A percentile compares a stretch with the other conserved stretches of the same genome.
These are phyloP conservation scores for Byssoonygena ceratinophila DNA, from an alignment of 2,329 filamentous ascomycete genomes.

Conservation along the genomic window DNA sequence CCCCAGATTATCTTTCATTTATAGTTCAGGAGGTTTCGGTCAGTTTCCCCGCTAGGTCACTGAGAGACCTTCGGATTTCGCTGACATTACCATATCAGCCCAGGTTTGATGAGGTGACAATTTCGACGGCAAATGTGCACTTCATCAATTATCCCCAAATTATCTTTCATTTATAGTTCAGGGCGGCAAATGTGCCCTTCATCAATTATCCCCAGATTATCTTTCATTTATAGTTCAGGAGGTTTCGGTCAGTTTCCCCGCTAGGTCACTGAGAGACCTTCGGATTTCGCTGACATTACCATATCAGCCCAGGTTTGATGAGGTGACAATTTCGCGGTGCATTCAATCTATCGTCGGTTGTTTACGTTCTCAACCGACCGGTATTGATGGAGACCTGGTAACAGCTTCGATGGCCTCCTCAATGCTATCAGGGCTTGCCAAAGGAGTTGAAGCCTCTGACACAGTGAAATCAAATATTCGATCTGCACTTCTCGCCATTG, in stretches of 20 bases:
- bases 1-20: slow-evolving; percentile 17
- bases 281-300: too few relatives aligned
- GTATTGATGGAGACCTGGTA: background rate
- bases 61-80: too few relatives aligned
- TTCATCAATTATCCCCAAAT: slow-evolving; percentile 21
- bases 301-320: slow-evolving; percentile 6
- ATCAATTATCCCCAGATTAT: slow-evolving; percentile 20
- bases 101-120: slow-evolving; percentile 3
- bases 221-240: background rate
- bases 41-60: too few relatives aligned
- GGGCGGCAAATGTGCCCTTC: slow-evolving; percentile 18
- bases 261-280: too few relatives aligned
- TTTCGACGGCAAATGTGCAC: slow-evolving; percentile 15
- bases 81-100: too few relatives aligned
- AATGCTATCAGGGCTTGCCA: background rate
- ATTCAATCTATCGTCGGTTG: background rate
- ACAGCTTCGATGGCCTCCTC: background rate
- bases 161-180: slow-evolving; percentile 12
- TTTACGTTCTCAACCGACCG: background rate
- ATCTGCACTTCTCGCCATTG: background rate
- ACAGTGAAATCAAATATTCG: background rate
- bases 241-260: background rate
- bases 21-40: background rate
- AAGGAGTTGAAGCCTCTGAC: background rate
- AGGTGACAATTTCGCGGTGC: background rate